Percentiles rank a stretch among this genome's conserved stretches.
Conservation (phyloP, 2,329 filamentous ascomycete genomes). For the Macroventuria anomochaeta region DNA sequence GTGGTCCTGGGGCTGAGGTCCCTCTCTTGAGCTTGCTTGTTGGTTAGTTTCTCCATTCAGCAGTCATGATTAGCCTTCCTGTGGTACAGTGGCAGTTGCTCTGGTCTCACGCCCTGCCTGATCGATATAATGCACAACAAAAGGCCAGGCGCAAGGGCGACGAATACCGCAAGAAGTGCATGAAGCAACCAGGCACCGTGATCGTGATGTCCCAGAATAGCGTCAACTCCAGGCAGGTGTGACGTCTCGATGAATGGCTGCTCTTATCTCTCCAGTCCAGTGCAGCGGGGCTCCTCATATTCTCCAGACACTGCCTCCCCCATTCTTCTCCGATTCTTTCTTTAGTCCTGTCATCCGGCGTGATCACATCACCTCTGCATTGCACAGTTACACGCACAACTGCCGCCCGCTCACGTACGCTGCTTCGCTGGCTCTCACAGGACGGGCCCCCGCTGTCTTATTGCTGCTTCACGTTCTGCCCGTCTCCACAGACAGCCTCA, state of each 20-base stretch:
- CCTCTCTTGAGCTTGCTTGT: slow-evolving; percentile 4
- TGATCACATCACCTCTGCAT: slow-evolving; percentile 13
- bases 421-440: slow-evolving; percentile 11
- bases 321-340: background rate
- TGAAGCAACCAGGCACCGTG: slow-evolving; percentile 7
- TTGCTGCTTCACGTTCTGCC: slow-evolving; percentile 13
- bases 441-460: slow-evolving; percentile 20
- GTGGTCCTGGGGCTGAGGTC: slow-evolving; percentile 5
- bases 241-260: slow-evolving; percentile 18
- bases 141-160: slow-evolving; percentile 18
- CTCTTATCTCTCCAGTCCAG: slow-evolving; percentile 15
- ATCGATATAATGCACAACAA: slow-evolving; percentile 9
- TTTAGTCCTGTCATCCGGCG: background rate
- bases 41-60: background rate
- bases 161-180: slow-evolving; percentile 7
- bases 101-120: slow-evolving; percentile 11
- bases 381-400: slow-evolving; percentile 15
- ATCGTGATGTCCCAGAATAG: slow-evolving; percentile 18
- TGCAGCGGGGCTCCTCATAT: slow-evolving; percentile 15
- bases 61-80: background rate
- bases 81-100: slow-evolving; percentile 11
- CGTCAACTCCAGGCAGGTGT: slow-evolving; percentile 14
- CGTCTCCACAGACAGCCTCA: slow-evolving; percentile 18
- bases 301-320: slow-evolving; percentile 14
- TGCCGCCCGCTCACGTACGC: slow-evolving; percentile 9